Evolutionary conservation across 257 asterid species (phyloP).

Genomic region (Rauvolfia tetraphylla): DNA sequence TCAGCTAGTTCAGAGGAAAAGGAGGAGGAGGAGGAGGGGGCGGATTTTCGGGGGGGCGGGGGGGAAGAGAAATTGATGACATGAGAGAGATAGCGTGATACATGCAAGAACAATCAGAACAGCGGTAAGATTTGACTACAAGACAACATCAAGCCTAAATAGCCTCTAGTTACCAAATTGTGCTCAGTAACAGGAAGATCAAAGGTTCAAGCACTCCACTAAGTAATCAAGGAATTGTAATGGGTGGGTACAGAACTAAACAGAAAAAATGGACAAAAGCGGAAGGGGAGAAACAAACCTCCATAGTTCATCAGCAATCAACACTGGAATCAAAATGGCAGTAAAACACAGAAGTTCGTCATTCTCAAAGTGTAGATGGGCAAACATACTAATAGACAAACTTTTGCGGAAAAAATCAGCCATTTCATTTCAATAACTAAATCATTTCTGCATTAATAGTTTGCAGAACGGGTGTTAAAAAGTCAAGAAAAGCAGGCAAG

Average conservation of each 20-base stretch:
- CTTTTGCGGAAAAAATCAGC: neutral
- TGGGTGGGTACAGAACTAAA: too few relatives aligned
- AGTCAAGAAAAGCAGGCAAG: too few relatives aligned
- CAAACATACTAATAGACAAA: neutral
- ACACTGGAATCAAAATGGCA: neutral
- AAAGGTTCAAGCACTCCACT: too few relatives aligned
- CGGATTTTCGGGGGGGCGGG: too few relatives aligned
- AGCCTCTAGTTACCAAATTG: too few relatives aligned
- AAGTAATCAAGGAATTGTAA: too few relatives aligned
- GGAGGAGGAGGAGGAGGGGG: too few relatives aligned
- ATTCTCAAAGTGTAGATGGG: neutral
- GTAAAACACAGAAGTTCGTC: neutral
- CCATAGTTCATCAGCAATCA: neutral
- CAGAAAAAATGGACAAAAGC: neutral
- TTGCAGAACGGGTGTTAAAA: too few relatives aligned
- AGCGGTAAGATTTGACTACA: too few relatives aligned
- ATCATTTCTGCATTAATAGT: neutral
- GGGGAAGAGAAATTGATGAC: neutral
- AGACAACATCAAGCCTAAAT: too few relatives aligned
- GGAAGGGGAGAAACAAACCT: neutral
- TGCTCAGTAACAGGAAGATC: too few relatives aligned
- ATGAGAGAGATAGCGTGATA: neutral
- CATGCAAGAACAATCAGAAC: too few relatives aligned
- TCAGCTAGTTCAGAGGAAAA: neutral
- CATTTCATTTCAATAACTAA: neutral